phyloP scores from a whole-genome alignment of 2,329 filamentous ascomycete species.

The Dryadomyces quercivorus region DNA sequence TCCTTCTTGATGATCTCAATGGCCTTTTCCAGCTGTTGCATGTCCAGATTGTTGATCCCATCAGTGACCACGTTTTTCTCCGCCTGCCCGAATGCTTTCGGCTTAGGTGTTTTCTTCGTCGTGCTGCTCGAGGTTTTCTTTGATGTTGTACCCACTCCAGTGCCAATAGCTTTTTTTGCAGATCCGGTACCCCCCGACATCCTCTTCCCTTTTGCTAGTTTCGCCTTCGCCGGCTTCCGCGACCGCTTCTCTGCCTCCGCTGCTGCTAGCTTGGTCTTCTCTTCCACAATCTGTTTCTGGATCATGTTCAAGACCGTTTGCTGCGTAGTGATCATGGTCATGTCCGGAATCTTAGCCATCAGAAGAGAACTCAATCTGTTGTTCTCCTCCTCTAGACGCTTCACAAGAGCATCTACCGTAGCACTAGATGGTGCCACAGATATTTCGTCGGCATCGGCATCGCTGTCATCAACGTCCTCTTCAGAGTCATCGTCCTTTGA shows the following conservation, averaged over 20 bases:
- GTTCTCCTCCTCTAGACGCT: slow-evolving; percentile 42
- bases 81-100: slow-evolving; percentile 54
- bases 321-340: slow-evolving; percentile 41
- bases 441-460: slow-evolving; percentile 47
- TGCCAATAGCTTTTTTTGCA: slow-evolving; percentile 12
- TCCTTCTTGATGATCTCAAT: slow-evolving; percentile 86
- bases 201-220: slow-evolving; percentile 43
- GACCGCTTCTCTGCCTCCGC: slow-evolving; percentile 46
- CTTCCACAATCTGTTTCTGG: slow-evolving; percentile 60
- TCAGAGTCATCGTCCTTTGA: slow-evolving; percentile 58
- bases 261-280: slow-evolving; percentile 49
- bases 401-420: slow-evolving; percentile 40
- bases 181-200: slow-evolving; percentile 6
- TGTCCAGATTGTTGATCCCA: slow-evolving; percentile 70
- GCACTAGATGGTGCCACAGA: slow-evolving; percentile 27
- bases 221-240: slow-evolving; percentile 37
- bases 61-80: slow-evolving; percentile 90
- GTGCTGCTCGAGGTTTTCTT: slow-evolving; percentile 20
- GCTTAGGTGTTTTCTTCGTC: slow-evolving; percentile 37
- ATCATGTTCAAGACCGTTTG: slow-evolving; percentile 52
- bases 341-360: slow-evolving; percentile 35
- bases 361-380: slow-evolving; percentile 44
- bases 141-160: slow-evolving; percentile 12
- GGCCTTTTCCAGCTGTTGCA: slow-evolving; percentile 64
- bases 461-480: slow-evolving; percentile 58